Conservation (phyloP, 768 basidiomycete genomes). For the Auriscalpium orientale region DNA sequence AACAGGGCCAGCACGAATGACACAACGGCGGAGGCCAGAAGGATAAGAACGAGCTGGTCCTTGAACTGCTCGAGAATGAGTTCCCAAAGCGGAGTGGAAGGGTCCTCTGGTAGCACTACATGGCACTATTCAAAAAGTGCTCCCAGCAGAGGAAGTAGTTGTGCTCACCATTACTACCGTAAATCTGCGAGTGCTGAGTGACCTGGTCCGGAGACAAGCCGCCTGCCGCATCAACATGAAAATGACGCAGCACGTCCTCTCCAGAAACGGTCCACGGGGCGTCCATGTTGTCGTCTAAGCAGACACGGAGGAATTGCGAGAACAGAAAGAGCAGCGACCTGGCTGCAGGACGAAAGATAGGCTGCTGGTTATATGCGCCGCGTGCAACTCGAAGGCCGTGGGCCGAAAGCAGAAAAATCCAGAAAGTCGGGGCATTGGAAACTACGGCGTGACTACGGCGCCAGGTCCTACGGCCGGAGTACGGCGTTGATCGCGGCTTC, state of each 20-base stretch:
- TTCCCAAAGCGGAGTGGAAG: slow-evolving; percentile 86
- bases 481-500: not conserved
- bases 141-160: not conserved
- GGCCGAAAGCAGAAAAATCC: not conserved
- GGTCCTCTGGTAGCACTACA: slow-evolving; percentile 80
- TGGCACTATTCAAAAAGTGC: slow-evolving; percentile 24
- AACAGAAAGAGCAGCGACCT: not conserved
- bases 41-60: slow-evolving; percentile 95
- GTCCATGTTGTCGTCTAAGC: slow-evolving; percentile 40
- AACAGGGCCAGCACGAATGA: slow-evolving; percentile 89
- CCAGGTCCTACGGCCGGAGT: too few relatives aligned
- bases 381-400: not conserved
- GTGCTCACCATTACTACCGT: slow-evolving; percentile 77
- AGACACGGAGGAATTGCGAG: not conserved
- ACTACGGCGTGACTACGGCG: too few relatives aligned
- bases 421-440: too few relatives aligned
- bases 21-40: slow-evolving; percentile 87
- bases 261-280: slow-evolving; percentile 74
- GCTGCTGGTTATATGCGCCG: not conserved
- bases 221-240: slow-evolving; percentile 48
- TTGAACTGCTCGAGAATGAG: slow-evolving; percentile 98
- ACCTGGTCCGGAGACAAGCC: slow-evolving; percentile 68
- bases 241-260: slow-evolving; percentile 64
- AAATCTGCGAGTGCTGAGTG: slow-evolving; percentile 63
- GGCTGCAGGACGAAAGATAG: not conserved